Base-by-base conservation (phyloP, 257 asterid genomes). In the Gynochthodes officinalis region DNA sequence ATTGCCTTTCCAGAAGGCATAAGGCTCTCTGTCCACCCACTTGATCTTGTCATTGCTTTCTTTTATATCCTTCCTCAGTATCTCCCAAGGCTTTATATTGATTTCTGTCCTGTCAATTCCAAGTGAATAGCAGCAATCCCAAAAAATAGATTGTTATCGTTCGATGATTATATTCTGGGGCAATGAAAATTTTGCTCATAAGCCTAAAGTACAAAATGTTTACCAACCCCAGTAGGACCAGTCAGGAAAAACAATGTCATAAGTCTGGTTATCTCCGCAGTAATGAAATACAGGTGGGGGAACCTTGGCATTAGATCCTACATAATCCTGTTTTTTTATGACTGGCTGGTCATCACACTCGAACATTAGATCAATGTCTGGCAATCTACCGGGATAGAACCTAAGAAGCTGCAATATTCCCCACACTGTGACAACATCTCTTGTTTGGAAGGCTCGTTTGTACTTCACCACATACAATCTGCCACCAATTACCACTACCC, bases 151-250 rank as follows among this genome's bases (percentile, higher is more conserved):
- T 1, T 12, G 14, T 39, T n/a, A 55, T 27, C 15, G 11, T 27
- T 25, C 21, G 13, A 43, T 5, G 27, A 40, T 70, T 54, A 50
- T 14, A 9, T 30, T 27, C 57, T 64, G 18, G n/a, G 4, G 33
- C 15, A 25, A 4, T 76, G 75, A 50, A 30, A 37, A 7, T 44
- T 73, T 39, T 43, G 14, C 64, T 42, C 43, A 48, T 32, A 28
- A 42, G 40, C 70, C 37, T 18, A 15, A 23, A 30, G 53, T 65
- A 76, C 66, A 75, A 77, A 69, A 73, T 75, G 82, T 84, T 93
- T 90, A 93, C 98, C 97, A 93, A 89, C 98, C 98, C 98, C 98
- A 93, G 84, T 89, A 93, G 83, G 98, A 83, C 98, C 98, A 92
- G 67, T 92, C 98, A 63, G 97, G 98, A 59, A 90, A 87, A 59